phyloP scores from a whole-genome alignment of 768 basidiomycete genomes.

The Macrolepiota albuminosa region DNA sequence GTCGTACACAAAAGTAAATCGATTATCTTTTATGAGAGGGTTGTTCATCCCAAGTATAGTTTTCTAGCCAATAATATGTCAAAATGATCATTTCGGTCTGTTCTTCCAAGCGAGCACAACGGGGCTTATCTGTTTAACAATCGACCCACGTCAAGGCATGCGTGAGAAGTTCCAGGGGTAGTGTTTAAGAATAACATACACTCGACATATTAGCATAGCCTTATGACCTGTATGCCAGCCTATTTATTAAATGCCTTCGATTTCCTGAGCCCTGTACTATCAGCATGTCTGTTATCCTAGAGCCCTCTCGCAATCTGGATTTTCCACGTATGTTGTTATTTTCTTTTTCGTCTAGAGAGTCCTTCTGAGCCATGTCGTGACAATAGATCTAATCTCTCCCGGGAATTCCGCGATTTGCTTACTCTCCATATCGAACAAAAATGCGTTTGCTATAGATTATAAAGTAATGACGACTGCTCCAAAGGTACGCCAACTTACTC shows the following conservation, averaged over 20 bases:
- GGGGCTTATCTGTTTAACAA: background rate
- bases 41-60: background rate
- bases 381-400: background rate
- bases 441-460: background rate
- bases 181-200: background rate
- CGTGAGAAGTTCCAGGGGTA: background rate
- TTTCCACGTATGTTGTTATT: background rate
- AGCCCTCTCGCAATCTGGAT: conserved; percentile 54
- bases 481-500: background rate
- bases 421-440: conserved; percentile 1
- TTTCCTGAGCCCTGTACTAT: background rate
- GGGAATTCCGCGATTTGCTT: background rate
- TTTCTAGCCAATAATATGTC: background rate
- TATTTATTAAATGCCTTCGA: background rate
- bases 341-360: background rate
- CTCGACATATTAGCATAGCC: background rate
- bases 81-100: background rate
- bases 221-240: background rate
- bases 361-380: background rate
- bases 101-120: background rate
- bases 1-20: background rate
- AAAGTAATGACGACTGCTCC: conserved; percentile 5
- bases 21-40: background rate
- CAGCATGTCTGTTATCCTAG: conserved; percentile 58
- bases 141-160: background rate